Evolutionary conservation across 352 stramenopile genomes (phyloP), one percentile per base, ranked within the genome.

Genomic region (Phytophthora fragariae): DNA sequence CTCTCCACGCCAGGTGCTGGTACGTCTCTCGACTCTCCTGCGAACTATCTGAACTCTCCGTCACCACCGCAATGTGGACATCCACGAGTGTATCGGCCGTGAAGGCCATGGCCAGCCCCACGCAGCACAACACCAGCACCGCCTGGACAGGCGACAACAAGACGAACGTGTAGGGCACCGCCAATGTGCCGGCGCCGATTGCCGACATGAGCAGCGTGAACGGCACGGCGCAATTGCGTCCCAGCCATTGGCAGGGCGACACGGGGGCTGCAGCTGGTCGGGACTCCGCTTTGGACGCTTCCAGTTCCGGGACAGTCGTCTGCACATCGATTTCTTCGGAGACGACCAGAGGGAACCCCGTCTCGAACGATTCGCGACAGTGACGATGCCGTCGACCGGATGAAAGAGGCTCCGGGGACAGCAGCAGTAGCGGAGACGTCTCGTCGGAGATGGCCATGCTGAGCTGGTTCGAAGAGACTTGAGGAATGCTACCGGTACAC

Each of bases 121-220:
- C 85, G 19, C 80, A 62, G 33, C 74, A 76, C 41, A 94, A 73
- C 47, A 83, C 64, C 11, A 81, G 31, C 44, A 85, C 62, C 9
- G 86, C 86, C 41, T 87, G 72, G 44, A 65, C 58, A 19, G 84
- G 74, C 46, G 80, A 73, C 57, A 86, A 61, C 56, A 90, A 57
- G 53, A 92, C 73, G 67, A 93, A 90, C 29, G 86, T 93, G 64
- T 91, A 93, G 4, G 86, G 86, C 21, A 93, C 75, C 1, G 83
- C 73, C 67, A 90, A 72, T 58, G 83, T 90, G 10, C 83, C 83
- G 9, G 79, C 80, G 19, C 83, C 81, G 50, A 90, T 86, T 2
- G 83, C 81, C 17, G 83, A 89, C 83, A 90, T 90, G 15, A 90
- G 68, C 58, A 90, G 71, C 33, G 81, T 90, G 39, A 84, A 76